phyloP scores from a whole-genome alignment of 768 basidiomycete genomes.

The Pisolithus microcarpus region DNA sequence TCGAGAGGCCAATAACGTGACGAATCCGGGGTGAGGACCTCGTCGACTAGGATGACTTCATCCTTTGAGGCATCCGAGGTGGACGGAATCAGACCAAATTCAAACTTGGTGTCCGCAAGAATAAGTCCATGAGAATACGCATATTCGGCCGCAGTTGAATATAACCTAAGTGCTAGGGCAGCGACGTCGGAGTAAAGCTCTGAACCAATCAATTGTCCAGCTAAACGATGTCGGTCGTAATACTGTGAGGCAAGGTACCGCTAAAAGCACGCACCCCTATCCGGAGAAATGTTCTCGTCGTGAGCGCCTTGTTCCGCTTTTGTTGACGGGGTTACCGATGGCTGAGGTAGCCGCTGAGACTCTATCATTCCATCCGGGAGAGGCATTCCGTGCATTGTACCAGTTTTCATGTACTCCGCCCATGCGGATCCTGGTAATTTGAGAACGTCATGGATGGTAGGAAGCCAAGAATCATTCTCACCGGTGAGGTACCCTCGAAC shows the following conservation, averaged over 20 bases:
- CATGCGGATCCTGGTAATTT: constrained; percentile 77
- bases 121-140: constrained; percentile 76
- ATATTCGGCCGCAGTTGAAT: constrained; percentile 67
- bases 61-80: constrained; percentile 20
- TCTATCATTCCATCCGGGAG: constrained; percentile 75
- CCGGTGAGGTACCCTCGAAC: constrained; percentile 97
- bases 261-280: constrained; percentile 44
- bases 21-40: constrained; percentile 95
- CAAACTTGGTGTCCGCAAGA: constrained; percentile 97
- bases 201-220: constrained; percentile 57
- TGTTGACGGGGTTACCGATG: constrained; percentile 93
- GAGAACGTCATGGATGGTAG: background rate
- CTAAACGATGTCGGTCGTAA: constrained; percentile 28
- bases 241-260: background rate
- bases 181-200: constrained; percentile 58
- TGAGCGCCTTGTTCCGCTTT: constrained; percentile 92
- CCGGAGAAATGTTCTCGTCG: constrained; percentile 92
- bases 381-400: constrained; percentile 82
- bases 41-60: constrained; percentile 84
- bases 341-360: constrained; percentile 71
- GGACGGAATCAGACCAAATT: constrained; percentile 76
- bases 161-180: constrained; percentile 54
- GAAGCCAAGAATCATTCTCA: constrained; percentile 25
- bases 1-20: constrained; percentile 91
- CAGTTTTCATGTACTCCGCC: constrained; percentile 82